Conservation (phyloP, 345 rosid genomes). For the Crucihimalaya himalaica region DNA sequence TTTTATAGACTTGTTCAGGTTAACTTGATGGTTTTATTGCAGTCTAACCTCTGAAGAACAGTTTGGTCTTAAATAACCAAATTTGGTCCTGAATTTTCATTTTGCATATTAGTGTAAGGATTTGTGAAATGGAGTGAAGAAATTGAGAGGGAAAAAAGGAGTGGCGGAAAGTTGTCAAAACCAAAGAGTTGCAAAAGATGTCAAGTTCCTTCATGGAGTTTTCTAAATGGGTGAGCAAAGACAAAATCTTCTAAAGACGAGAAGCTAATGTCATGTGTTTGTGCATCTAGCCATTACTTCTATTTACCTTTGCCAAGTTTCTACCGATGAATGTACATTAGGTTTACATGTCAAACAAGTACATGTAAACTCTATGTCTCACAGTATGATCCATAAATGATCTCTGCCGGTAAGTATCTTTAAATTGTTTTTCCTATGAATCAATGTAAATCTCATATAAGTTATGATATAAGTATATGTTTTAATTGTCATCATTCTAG, state of each 20-base stretch:
- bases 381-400: not conserved
- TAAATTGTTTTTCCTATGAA: not conserved
- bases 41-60: not conserved
- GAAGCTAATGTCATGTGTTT: not conserved
- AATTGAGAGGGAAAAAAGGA: not conserved
- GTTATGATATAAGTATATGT: not conserved
- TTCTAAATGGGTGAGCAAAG: too few species aligned
- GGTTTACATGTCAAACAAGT: too few species aligned
- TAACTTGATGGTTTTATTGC: not conserved
- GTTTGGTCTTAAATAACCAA: not conserved
- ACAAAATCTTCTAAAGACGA: not conserved
- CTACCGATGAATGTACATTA: too few species aligned
- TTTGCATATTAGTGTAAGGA: not conserved
- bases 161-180: not conserved
- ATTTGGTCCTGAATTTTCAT: not conserved
- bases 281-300: not conserved
- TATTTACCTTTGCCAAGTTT: not conserved
- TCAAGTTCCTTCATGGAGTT: not conserved
- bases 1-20: not conserved
- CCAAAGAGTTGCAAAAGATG: not conserved
- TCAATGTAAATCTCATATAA: not conserved
- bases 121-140: not conserved
- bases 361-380: not conserved
- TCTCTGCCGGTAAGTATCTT: not conserved
- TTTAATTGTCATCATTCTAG: not conserved